Evolutionary conservation across 306 rosid species (phyloP).

Genomic region (Casuarina glauca): DNA sequence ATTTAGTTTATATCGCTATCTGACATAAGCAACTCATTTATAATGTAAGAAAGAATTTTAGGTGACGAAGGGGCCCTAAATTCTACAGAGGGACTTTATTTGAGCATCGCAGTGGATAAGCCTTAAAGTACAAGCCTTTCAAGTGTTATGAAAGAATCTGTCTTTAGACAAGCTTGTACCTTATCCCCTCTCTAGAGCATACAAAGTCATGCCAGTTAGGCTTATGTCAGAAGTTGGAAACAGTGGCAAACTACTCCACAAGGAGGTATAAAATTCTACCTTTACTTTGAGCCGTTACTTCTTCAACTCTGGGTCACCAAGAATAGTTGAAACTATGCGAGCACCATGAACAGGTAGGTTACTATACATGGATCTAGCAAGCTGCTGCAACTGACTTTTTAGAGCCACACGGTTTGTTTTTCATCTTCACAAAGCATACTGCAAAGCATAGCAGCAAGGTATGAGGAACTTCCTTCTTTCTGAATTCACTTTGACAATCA

Average conservation of each 20-base stretch:
- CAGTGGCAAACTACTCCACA: neutral
- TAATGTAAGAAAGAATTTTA: neutral
- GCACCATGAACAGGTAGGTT: slow-evolving; percentile 97
- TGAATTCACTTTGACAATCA: slow-evolving; percentile 21
- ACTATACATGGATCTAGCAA: slow-evolving; percentile 97
- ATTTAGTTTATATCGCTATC: neutral
- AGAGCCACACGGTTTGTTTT: slow-evolving; percentile 83
- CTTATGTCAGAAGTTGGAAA: neutral
- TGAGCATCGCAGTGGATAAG: neutral
- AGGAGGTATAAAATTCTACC: slow-evolving; percentile 44
- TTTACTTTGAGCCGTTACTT: slow-evolving; percentile 82
- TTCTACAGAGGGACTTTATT: neutral
- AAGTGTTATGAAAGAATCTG: too few relatives aligned
- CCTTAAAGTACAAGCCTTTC: neutral
- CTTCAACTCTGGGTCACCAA: slow-evolving; percentile 77
- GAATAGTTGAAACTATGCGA: slow-evolving; percentile 72
- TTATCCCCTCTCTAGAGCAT: neutral
- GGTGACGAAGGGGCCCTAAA: neutral
- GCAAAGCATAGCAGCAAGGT: slow-evolving; percentile 25
- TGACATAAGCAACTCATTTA: neutral
- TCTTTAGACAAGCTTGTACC: too few relatives aligned
- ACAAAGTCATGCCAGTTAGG: neutral
- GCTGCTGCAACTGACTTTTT: slow-evolving; percentile 88
- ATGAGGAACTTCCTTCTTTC: slow-evolving; percentile 1
- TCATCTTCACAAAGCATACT: slow-evolving; percentile 90